These are phyloP conservation scores for Lyophyllum semitale DNA, from an alignment of 768 basidiomycete genomes.

Conservation along the genomic window DNA sequence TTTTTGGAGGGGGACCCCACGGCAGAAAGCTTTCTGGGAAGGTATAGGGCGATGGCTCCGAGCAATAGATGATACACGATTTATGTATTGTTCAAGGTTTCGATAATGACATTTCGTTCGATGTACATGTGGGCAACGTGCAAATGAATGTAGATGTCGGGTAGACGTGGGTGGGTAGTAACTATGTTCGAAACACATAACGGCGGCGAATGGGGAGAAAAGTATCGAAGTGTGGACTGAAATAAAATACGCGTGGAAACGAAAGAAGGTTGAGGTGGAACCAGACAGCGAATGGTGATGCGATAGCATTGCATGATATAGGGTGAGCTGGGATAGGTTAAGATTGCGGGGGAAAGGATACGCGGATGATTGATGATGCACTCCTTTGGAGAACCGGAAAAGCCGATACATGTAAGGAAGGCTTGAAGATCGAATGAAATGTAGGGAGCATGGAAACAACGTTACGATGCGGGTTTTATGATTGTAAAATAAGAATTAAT, in stretches of 20 bases:
- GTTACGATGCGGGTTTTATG: slow-evolving; percentile 4
- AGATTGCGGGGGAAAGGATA: slow-evolving; percentile 7
- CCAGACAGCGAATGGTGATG: background rate
- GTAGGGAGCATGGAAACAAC: slow-evolving; percentile 1
- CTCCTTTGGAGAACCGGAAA: slow-evolving; percentile 5
- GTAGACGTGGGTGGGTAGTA: slow-evolving; percentile 15
- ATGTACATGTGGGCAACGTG: background rate
- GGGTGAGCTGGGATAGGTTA: slow-evolving; percentile 14
- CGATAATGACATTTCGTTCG: background rate
- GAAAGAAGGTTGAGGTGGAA: background rate
- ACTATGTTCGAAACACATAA: background rate
- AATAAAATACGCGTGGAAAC: background rate
- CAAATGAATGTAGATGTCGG: slow-evolving; percentile 19
- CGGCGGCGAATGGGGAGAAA: background rate
- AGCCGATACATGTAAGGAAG: slow-evolving; percentile 11
- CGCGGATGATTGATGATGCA: background rate
- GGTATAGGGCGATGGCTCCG: slow-evolving; percentile 38
- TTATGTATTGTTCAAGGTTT: background rate
- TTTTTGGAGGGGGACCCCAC: slow-evolving; percentile 32
- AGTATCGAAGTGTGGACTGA: background rate
- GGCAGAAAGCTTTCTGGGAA: slow-evolving; percentile 42
- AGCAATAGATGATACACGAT: slow-evolving; percentile 27
- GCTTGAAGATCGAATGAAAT: slow-evolving; percentile 16
- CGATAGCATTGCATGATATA: slow-evolving; percentile 7
- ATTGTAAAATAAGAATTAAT: slow-evolving; percentile 11